A percentile compares a stretch with the other conserved stretches of the same genome.
These are phyloP conservation scores for Rutstroemia sp. DNA, from an alignment of 2,329 filamentous ascomycete species.

Conservation along the genomic window DNA sequence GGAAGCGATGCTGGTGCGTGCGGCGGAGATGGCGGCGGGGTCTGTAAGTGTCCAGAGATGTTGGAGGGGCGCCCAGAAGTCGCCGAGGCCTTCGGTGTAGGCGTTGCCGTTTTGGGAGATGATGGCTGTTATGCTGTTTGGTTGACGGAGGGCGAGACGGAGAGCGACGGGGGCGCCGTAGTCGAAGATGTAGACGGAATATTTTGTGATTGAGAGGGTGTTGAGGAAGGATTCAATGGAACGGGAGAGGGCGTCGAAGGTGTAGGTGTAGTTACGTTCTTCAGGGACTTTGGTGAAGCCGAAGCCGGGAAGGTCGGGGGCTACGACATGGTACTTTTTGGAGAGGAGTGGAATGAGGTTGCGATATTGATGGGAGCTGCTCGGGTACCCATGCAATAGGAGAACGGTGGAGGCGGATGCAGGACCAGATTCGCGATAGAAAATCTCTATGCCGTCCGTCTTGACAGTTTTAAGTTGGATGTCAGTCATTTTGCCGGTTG, in stretches of 20 bases:
- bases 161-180: slow-evolving; percentile 52
- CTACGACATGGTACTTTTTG: slow-evolving; percentile 37
- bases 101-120: slow-evolving; percentile 56
- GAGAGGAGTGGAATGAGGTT: slow-evolving; percentile 38
- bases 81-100: slow-evolving; percentile 47
- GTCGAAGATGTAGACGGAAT: slow-evolving; percentile 54
- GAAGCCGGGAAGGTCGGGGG: slow-evolving; percentile 53
- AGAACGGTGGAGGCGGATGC: slow-evolving; percentile 32
- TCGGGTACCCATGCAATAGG: slow-evolving; percentile 40
- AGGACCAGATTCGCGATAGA: slow-evolving; percentile 34
- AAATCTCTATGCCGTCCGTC: slow-evolving; percentile 33
- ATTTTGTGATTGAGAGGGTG: slow-evolving; percentile 38
- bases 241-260: slow-evolving; percentile 43
- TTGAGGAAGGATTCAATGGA: slow-evolving; percentile 43
- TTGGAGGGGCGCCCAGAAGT: slow-evolving; percentile 20
- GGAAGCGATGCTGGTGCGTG: slow-evolving; percentile 2
- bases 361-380: slow-evolving; percentile 38
- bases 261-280: slow-evolving; percentile 45
- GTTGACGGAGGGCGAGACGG: slow-evolving; percentile 43
- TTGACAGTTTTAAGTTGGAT: slow-evolving; percentile 11
- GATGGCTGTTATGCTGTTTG: slow-evolving; percentile 42
- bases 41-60: slow-evolving; percentile 15
- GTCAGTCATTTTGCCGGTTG: slow-evolving; percentile 1
- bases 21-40: slow-evolving; percentile 8
- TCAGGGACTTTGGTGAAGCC: slow-evolving; percentile 46